phyloP scores from a whole-genome alignment of 352 stramenopile species.

The Phytophthora cactorum region DNA sequence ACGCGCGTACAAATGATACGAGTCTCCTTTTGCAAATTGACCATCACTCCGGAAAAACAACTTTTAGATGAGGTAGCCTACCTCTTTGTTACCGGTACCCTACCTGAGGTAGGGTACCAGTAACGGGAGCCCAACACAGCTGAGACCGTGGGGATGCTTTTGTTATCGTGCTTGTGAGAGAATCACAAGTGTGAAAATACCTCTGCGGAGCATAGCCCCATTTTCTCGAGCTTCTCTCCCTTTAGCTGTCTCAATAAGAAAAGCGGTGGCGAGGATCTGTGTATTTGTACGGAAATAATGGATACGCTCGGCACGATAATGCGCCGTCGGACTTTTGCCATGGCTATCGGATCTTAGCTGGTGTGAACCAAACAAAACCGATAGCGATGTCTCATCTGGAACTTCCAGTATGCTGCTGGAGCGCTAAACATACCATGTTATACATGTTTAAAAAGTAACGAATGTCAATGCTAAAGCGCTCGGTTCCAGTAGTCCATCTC shows the following conservation, averaged over 20 bases:
- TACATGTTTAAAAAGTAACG: too few relatives aligned
- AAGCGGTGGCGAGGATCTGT: neutral
- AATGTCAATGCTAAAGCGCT: too few relatives aligned
- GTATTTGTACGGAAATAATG: neutral
- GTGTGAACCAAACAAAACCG: too few relatives aligned
- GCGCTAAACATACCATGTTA: too few relatives aligned
- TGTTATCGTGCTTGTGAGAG: neutral
- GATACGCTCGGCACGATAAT: neutral
- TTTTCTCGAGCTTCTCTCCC: neutral
- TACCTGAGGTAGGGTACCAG: conserved; percentile 48
- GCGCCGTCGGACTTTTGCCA: neutral
- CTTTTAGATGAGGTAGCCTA: neutral
- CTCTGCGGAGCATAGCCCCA: neutral
- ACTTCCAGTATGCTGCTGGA: too few relatives aligned
- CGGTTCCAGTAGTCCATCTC: too few relatives aligned
- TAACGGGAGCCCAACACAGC: neutral
- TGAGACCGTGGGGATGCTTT: neutral
- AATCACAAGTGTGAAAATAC: neutral
- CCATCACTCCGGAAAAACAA: neutral
- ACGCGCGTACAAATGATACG: conserved; percentile 30
- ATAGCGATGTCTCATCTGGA: neutral
- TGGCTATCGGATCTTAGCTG: too few relatives aligned
- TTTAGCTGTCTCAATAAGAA: neutral
- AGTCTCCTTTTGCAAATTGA: conserved; percentile 34
- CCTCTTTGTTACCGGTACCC: too few relatives aligned